Percentiles rank a stretch among this genome's conserved stretches.
Evolutionary conservation across 2,329 filamentous ascomycete genomes (phyloP).

Genomic region (Paramyrothecium sp.): DNA sequence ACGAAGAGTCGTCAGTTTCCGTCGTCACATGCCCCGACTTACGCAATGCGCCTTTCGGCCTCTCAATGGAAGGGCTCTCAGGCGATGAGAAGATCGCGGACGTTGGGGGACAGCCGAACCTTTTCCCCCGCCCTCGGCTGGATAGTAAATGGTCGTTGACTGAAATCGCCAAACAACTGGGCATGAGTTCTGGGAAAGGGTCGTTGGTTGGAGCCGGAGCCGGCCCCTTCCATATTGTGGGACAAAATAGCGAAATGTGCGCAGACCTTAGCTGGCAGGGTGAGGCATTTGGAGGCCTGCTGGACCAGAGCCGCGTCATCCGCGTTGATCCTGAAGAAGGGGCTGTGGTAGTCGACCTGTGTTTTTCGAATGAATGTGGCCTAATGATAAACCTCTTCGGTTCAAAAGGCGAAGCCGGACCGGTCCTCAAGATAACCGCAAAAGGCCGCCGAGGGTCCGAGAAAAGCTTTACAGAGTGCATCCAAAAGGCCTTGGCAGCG

Average conservation of each 20-base stretch:
- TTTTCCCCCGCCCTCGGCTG: conserved; percentile 32
- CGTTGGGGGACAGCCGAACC: conserved; percentile 40
- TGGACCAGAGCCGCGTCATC: conserved; percentile 25
- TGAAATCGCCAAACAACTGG: conserved; percentile 30
- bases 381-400: conserved; percentile 43
- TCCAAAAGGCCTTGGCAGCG: conserved; percentile 23
- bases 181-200: conserved; percentile 28
- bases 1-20: conserved; percentile 14
- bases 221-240: conserved; percentile 38
- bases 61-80: conserved; percentile 36
- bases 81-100: conserved; percentile 39
- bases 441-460: conserved; percentile 17
- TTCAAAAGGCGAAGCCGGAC: conserved; percentile 28
- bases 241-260: conserved; percentile 40
- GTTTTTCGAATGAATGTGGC: conserved; percentile 28
- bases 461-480: conserved; percentile 30
- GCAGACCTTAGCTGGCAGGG: conserved; percentile 32
- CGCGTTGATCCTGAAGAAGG: conserved; percentile 18
- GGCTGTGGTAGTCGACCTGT: conserved; percentile 16
- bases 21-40: conserved; percentile 34
- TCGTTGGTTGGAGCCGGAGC: conserved; percentile 39
- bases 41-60: conserved; percentile 30
- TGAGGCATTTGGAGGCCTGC: conserved; percentile 12
- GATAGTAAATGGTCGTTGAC: conserved; percentile 30
- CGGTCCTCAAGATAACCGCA: conserved; percentile 33